Percentiles rank a stretch among this genome's conserved stretches.
Conservation (phyloP, 441 rosid genomes). For the Daphne laureola region DNA sequence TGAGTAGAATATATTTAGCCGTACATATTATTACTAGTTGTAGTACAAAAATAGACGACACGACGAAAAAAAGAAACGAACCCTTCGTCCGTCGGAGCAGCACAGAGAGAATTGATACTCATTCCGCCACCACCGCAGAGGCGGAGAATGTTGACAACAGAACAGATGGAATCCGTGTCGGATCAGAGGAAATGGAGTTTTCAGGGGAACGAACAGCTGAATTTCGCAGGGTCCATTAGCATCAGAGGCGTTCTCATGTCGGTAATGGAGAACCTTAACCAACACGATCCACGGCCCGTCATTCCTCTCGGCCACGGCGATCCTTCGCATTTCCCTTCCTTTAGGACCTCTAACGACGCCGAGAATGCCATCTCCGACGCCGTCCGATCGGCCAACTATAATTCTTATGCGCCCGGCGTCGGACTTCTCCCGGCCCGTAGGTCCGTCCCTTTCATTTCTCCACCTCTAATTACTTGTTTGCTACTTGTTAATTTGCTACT, state of each 20-base stretch:
- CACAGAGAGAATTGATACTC: too few species aligned
- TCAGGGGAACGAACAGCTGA: conserved; percentile 13
- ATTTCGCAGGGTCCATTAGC: conserved; percentile 12
- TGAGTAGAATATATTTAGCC: too few species aligned
- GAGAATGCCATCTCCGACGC: conserved; percentile 51
- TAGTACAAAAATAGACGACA: too few species aligned
- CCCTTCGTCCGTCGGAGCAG: too few species aligned
- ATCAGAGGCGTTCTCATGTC: conserved; percentile 22
- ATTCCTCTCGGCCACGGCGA: conserved; percentile 69
- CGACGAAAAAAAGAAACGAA: too few species aligned
- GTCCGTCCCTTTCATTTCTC: conserved; percentile 16
- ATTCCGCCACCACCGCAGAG: too few species aligned
- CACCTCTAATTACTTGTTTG: neutral
- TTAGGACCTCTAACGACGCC: conserved; percentile 38
- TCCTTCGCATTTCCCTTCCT: conserved; percentile 56
- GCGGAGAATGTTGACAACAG: too few species aligned
- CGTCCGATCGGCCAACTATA: conserved; percentile 43
- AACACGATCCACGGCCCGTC: conserved; percentile 20
- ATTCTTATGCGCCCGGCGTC: conserved; percentile 31
- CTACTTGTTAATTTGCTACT: too few species aligned
- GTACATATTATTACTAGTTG: too few species aligned
- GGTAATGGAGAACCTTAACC: conserved; percentile 19
- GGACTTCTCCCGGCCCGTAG: conserved; percentile 53
- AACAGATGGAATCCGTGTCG: conserved; percentile 18
- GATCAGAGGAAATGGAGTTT: conserved; percentile 25